A percentile compares a stretch with the other conserved stretches of the same genome.
phyloP scores from a whole-genome alignment of 2,329 filamentous ascomycete species.

The Cadophora malorum region DNA sequence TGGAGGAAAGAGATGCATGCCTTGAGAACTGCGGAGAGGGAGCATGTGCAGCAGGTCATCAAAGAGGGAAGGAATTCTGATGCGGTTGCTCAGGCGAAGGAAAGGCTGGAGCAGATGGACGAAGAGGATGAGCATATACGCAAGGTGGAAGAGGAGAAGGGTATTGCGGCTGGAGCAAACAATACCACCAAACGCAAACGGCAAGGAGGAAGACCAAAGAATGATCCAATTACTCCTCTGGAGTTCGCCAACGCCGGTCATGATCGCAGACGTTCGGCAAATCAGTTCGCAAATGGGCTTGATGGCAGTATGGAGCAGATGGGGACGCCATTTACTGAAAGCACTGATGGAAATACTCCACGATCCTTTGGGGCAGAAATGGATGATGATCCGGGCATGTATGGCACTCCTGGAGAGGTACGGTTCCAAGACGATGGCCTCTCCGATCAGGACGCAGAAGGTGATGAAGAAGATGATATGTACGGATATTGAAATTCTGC shows the following conservation, averaged over 20 bases:
- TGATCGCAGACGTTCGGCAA: background rate
- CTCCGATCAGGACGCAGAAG: background rate
- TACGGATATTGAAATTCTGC: background rate
- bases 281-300: background rate
- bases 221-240: background rate
- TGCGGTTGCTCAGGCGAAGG: conserved; percentile 26
- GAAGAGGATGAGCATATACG: conserved; percentile 14
- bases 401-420: background rate
- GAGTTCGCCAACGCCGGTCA: background rate
- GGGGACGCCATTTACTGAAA: background rate
- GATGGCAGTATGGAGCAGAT: background rate
- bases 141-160: conserved; percentile 18
- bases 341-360: background rate
- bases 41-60: conserved; percentile 29
- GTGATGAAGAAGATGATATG: background rate
- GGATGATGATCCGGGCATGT: background rate
- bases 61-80: conserved; percentile 15
- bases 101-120: conserved; percentile 36
- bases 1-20: conserved; percentile 36
- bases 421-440: background rate
- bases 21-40: conserved; percentile 33
- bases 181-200: conserved; percentile 19
- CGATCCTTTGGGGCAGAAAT: background rate
- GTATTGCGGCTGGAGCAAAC: background rate
- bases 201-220: background rate